Evolutionary conservation across 495 filamentous ascomycete genomes (phyloP), one percentile per base, ranked within the genome.

Genomic region (Neurospora discreta): DNA sequence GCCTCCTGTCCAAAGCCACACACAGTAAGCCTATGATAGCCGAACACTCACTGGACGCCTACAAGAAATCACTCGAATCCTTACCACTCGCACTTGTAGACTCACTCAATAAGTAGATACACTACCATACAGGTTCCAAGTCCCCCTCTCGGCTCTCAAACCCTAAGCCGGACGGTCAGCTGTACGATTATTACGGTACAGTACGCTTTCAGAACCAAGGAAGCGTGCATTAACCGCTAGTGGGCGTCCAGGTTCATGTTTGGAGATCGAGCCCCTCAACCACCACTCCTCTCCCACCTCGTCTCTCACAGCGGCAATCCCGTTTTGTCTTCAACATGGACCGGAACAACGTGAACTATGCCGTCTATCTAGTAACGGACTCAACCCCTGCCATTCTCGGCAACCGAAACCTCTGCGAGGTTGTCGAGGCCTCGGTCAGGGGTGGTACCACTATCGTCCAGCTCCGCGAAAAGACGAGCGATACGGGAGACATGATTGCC

Each of bases 341-440:
- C 46, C 78, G 79, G 69, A 65, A 65, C 39, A 39, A 74, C 11
- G 78, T 84, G 9, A 80, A 86, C 75, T 87, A 85, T 73, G 88
- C 90, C 10, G 81, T 97, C 6, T 98, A 98, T 79, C 85, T 98
- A 65, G 95, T 98, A 72, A 98, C 95, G 1, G 94, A 98, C 84
- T 96, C 93, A 30, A 94, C 93, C 8, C 85, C 88, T 18, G 87
- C 89, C 6, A 92, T 97, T 70, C 88, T 97, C 26, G 90, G 90
- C 60, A 83, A 87, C 65, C 85, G 85, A 69, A 87, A 94, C 77
- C 84, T 97, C 46, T 87, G 87, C 72, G 76, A 86, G 1, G 91
- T 97, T 2, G 94, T 99, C 26, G 88, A 92, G 74, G 85, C 86
- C 72, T 91, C 94, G 16, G 75, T 96, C 60, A 82, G 88, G 78